Evolutionary conservation across 495 filamentous ascomycete genomes (phyloP).

Genomic region (Lophiostoma macrostomum): DNA sequence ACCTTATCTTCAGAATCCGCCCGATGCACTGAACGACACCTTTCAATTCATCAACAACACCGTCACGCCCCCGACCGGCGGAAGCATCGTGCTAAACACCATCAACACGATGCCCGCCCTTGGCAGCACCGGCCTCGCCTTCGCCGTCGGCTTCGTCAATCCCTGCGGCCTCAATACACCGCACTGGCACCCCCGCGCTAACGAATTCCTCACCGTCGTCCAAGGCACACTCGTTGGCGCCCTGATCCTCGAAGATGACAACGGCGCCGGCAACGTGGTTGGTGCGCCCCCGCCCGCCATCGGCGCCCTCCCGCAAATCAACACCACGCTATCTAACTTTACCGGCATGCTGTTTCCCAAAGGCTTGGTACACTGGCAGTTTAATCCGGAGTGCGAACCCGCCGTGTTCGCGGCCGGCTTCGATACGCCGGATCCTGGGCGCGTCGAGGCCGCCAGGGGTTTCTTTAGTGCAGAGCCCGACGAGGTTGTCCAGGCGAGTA

Average conservation of each 20-base stretch:
- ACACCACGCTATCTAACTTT: neutral
- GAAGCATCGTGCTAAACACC: no score
- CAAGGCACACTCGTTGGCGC: no score
- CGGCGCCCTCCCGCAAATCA: neutral
- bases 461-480: neutral
- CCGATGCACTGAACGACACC: no score
- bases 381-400: neutral
- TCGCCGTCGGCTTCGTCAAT: no score
- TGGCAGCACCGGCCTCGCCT: no score
- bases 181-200: no score
- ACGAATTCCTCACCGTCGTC: no score
- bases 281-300: neutral
- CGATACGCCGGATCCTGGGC: neutral
- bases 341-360: constrained; percentile 1
- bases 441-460: neutral
- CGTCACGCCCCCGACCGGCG: no score
- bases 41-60: no score
- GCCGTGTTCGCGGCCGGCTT: neutral
- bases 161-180: no score
- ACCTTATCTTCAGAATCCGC: no score
- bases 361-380: neutral
- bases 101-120: no score
- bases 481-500: neutral
- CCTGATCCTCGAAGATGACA: constrained; percentile 3
- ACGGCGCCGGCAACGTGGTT: constrained; percentile 1